These are phyloP conservation scores for Achaetomium macrosporum DNA, from an alignment of 2,329 filamentous ascomycete genomes.

Conservation along the genomic window DNA sequence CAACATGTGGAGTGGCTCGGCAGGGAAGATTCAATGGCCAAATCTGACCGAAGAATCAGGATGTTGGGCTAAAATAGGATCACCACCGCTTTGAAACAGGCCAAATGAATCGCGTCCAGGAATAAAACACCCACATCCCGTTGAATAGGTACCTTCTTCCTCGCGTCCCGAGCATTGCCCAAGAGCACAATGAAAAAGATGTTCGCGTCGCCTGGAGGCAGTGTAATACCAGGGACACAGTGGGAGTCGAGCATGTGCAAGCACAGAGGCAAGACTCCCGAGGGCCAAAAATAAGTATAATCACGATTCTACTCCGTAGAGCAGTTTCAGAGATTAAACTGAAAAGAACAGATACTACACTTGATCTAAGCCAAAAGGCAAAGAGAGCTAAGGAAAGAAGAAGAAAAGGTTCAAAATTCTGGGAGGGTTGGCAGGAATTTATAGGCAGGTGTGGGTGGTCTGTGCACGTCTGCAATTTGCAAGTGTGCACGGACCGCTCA, in stretches of 20 bases:
- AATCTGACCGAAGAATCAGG: no score
- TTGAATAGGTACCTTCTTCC: constrained; percentile 40
- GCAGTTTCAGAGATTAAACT: constrained; percentile 58
- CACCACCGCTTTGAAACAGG: no score
- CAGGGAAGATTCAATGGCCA: no score
- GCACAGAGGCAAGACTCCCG: constrained; percentile 57
- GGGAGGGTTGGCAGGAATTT: constrained; percentile 17
- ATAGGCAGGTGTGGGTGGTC: constrained; percentile 18
- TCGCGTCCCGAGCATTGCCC: constrained; percentile 49
- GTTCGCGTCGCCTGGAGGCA: constrained; percentile 67
- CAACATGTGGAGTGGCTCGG: no score
- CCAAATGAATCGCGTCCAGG: no score
- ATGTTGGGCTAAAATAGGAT: no score
- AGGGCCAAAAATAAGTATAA: constrained; percentile 74
- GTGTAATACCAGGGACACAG: constrained; percentile 60
- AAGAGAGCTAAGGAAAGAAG: constrained; percentile 47
- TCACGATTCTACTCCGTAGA: constrained; percentile 49
- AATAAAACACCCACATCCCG: no score
- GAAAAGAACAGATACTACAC: constrained; percentile 31
- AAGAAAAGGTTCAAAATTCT: constrained; percentile 33
- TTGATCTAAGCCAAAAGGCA: constrained; percentile 72
- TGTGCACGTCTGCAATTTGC: constrained; percentile 15
- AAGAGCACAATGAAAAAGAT: constrained; percentile 54
- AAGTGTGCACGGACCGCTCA: no score
- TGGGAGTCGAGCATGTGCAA: constrained; percentile 60